Conservation (phyloP, 441 rosid genomes). For the Erysimum cheiri region DNA sequence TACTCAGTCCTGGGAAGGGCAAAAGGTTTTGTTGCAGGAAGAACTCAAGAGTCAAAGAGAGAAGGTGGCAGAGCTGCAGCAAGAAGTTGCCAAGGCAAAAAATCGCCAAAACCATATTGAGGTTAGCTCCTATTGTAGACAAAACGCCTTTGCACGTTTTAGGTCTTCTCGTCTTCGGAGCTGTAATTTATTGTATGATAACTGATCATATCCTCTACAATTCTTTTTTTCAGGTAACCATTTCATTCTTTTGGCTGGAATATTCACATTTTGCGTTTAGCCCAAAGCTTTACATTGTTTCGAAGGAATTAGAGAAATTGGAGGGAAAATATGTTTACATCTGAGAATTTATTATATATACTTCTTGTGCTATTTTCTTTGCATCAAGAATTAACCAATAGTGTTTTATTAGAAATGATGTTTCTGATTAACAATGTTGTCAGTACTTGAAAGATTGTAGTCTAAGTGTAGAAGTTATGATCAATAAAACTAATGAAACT, state of each 20-base stretch:
- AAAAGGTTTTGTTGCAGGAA: conserved; percentile 69
- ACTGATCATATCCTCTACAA: conserved; percentile 33
- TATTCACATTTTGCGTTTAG: conserved; percentile 18
- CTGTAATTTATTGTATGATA: conserved; percentile 34
- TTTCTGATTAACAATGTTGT: conserved; percentile 7
- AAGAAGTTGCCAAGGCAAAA: conserved; percentile 71
- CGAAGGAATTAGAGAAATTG: conserved; percentile 5
- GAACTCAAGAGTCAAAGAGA: conserved; percentile 71
- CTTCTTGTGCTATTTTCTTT: not conserved
- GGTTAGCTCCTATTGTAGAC: conserved; percentile 54
- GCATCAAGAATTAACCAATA: conserved; percentile 3
- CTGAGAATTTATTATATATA: conserved; percentile 10
- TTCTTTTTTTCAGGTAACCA: conserved; percentile 34
- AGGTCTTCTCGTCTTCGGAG: conserved; percentile 41
- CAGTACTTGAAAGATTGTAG: conserved; percentile 4
- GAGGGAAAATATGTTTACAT: conserved; percentile 20
- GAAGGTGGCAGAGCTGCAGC: conserved; percentile 55
- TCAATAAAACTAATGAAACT: conserved; percentile 32
- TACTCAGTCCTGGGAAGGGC: conserved; percentile 85
- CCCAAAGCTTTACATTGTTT: conserved; percentile 8
- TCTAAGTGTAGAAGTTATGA: conserved; percentile 14
- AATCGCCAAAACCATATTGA: conserved; percentile 62
- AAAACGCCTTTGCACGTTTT: conserved; percentile 36
- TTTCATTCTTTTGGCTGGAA: conserved; percentile 30
- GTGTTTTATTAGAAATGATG: conserved; percentile 14